These are phyloP conservation scores for Pachysandra terminalis DNA, from an alignment of 164 flowering plant genomes.

Conservation along the genomic window DNA sequence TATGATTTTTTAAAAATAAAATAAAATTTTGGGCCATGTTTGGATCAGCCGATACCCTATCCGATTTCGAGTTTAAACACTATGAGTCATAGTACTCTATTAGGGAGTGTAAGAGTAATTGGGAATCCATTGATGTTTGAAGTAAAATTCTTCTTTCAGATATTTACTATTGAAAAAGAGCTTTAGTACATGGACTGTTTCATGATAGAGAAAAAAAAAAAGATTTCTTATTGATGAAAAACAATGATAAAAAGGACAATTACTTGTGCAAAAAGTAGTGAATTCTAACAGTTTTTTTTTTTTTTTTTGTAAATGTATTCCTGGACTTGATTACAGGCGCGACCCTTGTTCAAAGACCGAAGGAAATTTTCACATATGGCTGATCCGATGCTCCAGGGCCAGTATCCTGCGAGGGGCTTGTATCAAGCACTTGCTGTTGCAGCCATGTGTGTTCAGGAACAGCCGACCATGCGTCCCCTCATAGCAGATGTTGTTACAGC, in stretches of 20 bases:
- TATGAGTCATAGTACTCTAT: no score
- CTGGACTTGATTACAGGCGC: conserved; percentile 35
- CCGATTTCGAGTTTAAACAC: no score
- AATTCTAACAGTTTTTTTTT: not conserved
- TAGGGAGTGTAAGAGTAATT: no score
- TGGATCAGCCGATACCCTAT: no score
- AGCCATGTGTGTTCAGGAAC: conserved; percentile 69
- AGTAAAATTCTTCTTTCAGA: no score
- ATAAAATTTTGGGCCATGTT: no score
- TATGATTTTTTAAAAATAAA: no score
- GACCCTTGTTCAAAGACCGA: conserved; percentile 50
- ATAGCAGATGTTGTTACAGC: conserved; percentile 51
- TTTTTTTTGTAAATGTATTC: not conserved
- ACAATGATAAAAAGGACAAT: not conserved
- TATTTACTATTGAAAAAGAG: no score
- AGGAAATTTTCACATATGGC: conserved; percentile 45
- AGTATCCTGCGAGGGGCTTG: conserved; percentile 43
- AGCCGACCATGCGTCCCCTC: conserved; percentile 49
- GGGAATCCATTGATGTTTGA: no score
- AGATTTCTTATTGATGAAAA: no score
- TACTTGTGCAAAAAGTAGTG: not conserved
- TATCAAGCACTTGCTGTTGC: conserved; percentile 65
- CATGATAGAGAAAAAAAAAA: no score
- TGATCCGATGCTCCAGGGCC: conserved; percentile 45
- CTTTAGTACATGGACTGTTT: no score